Base-by-base conservation (phyloP, 2,329 filamentous ascomycete genomes). In the Ceratocystis alfenasii region DNA sequence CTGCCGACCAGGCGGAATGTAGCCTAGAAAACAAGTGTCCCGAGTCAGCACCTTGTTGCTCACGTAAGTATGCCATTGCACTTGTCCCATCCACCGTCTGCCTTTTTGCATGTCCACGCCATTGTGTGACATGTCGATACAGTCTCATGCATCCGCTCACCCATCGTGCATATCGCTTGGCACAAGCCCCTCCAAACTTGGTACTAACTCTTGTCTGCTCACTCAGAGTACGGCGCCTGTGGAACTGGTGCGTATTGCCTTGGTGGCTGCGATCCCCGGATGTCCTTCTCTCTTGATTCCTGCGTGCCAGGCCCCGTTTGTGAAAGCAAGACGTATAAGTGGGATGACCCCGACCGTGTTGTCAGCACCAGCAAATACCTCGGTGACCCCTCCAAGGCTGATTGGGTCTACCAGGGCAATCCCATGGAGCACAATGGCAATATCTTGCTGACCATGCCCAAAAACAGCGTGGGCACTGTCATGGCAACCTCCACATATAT, bases 231-330 rank as follows among this genome's bases (percentile, higher is more conserved):
- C 76, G 90, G 90, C 71, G 81, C 93, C 76, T 97, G 94, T 73
- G 94, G 93, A 78, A 85, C 91, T 66, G 94, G 94, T 72, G 94
- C 92, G 66, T 97, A 89, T 82, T 99, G 94, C 73, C 84, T 99
- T 22, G 94, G 94, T 72, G 94, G 94, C 69, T 99, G 94, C 79
- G 93, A 97, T 74, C 89, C 91, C 41, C 83, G 86, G 73, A 87
- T 87, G 77, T 97, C 93, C 61, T 88, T 86, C 78, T 83, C 83
- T 12, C 81, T 96, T 71, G 85, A 95, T 70, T 86, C 93, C 1
- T 99, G 94, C 76, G 85, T 89, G 6, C 90, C 94, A 17, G 87
- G 82, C 66, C 93, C 94, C 5, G 82, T 90, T 36, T 99, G 94
- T 80, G 74, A 90, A 79, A 84, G 81, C 75, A 83, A 83, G 72